Percentiles rank a stretch among this genome's conserved stretches.
These are phyloP conservation scores for Fagopyrum tataricum DNA, from an alignment of 148 eudicot genomes.

Conservation along the genomic window DNA sequence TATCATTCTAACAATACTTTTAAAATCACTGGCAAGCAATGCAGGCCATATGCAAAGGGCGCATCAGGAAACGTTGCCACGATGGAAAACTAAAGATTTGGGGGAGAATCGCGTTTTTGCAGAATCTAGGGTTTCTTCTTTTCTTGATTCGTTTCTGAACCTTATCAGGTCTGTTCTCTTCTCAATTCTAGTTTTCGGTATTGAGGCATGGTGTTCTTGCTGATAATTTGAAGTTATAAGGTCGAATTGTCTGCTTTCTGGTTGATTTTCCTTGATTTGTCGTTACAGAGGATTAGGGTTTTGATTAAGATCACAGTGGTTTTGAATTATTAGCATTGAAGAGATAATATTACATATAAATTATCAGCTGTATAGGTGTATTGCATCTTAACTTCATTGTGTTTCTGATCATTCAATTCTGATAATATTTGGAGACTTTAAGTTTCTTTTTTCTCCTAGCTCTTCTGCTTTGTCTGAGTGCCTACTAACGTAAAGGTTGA, in stretches of 20 bases:
- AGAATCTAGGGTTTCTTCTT: conserved; percentile 16
- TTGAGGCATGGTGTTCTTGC: neutral
- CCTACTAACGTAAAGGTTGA: conserved; percentile 76
- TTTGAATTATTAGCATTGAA: too few relatives aligned
- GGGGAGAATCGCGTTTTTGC: neutral
- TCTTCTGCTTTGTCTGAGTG: too few relatives aligned
- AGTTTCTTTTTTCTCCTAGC: too few relatives aligned
- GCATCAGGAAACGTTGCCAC: conserved; percentile 74
- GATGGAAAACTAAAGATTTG: conserved; percentile 11
- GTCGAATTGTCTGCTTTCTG: neutral
- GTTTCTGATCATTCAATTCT: neutral
- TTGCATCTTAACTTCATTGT: too few relatives aligned
- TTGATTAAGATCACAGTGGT: too few relatives aligned
- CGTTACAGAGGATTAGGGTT: neutral
- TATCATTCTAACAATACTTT: too few relatives aligned
- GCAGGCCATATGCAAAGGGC: conserved; percentile 52
- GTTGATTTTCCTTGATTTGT: neutral
- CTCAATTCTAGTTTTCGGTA: neutral
- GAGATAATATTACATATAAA: too few relatives aligned
- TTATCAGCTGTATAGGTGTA: too few relatives aligned
- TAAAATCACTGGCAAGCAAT: neutral
- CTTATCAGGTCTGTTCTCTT: conserved; percentile 9
- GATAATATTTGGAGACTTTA: too few relatives aligned
- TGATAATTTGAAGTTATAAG: neutral
- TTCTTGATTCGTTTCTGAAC: conserved; percentile 3